Base-by-base conservation (phyloP, 1,284 basidiomycete genomes). In the Caloboletus inedulis region DNA sequence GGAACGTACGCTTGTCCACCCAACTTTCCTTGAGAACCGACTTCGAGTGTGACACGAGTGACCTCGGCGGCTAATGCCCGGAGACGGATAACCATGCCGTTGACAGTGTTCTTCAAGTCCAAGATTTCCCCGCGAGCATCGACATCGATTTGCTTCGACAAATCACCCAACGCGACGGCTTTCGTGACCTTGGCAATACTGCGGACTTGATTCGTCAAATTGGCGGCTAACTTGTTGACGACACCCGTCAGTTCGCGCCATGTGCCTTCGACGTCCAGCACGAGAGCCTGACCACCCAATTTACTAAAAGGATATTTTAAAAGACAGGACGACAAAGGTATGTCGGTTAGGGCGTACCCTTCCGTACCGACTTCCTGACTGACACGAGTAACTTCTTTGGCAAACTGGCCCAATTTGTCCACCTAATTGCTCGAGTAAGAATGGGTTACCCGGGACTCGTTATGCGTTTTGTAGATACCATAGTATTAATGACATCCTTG, bases 21-120 rank as follows among this genome's bases (percentile, higher is more conserved):
- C 57, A 97, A 76, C 72, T 94, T 94, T 49, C 94, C 94, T 77
- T 86, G 81, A 43, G 82, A 89, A 61, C 94, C 94, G 70, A 97
- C 94, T 77, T 97, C 93, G 47, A 94, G 77, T 4, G 95, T 96
- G 40, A 99, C 97, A 53, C 96, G 80, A 23, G 94, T 97, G 53
- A 99, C 96, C 74, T 99, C 97, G 25, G 92, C 92, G 35, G 97
- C 95, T 54, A 99, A 75, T 53, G 90, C 83, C 51, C 95, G 82
- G 34, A 98, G 78, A 64, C 91, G 78, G 58, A 94, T 87, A 40
- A 96, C 94, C 97, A 98, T 98, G 71, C 90, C 90, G 68, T 99
- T 99, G 70, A 99, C 94, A 34, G 94, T 99, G 57, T 95, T 94
- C 76, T 98, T 98, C 66, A 99, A 76, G 72, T 98, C 96, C 49